Evolutionary conservation across 2,329 filamentous ascomycete genomes (phyloP), one percentile per base, ranked within the genome.

Genomic region (Chaetothyriales sp.): DNA sequence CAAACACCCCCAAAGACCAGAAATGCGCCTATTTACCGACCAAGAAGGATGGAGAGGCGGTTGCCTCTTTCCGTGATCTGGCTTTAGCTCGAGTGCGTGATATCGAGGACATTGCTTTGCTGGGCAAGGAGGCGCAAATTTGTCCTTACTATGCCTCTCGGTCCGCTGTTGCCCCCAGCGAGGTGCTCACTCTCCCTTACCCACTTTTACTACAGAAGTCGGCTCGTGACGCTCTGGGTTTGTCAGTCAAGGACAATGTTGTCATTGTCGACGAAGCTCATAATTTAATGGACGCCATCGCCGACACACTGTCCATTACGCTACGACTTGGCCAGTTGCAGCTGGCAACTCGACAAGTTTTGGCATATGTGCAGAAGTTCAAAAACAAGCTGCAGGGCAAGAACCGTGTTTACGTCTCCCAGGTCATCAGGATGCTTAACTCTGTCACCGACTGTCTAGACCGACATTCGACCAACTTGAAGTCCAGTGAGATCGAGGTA

Each of bases 221-320:
- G 3, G 89, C 92, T 0, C 76, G 92, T 47, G 89, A 96, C 54
- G 88, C 92, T 0, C 73, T 98, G 0, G 83, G 84, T 0, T 80
- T 98, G 44, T 90, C 84, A 20, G 68, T 98, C 7, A 88, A 93
- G 60, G 80, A 81, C 4, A 92, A 94, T 61, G 74, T 98, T 0
- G 81, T 98, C n/a, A 84, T 98, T 22, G 86, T 98, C 46, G 92
- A 98, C 59, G 92, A 98, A 70, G 92, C 92, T 0, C 92, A 98
- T 64, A 98, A 98, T 62, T 78, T 98, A 49, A 95, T 95, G 83
- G 89, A 95, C 64, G 88, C 90, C 0, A 86, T 98, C 45, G 79
- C 86, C 15, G 83, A 81, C 45, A 92, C 95, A 32, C 81, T 95
- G 64, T 89, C 89, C 0, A 79, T 86, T 0, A 79, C 84, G 36